Conservation (phyloP, 78 protist species). For the Chrysochromulina parva region DNA sequence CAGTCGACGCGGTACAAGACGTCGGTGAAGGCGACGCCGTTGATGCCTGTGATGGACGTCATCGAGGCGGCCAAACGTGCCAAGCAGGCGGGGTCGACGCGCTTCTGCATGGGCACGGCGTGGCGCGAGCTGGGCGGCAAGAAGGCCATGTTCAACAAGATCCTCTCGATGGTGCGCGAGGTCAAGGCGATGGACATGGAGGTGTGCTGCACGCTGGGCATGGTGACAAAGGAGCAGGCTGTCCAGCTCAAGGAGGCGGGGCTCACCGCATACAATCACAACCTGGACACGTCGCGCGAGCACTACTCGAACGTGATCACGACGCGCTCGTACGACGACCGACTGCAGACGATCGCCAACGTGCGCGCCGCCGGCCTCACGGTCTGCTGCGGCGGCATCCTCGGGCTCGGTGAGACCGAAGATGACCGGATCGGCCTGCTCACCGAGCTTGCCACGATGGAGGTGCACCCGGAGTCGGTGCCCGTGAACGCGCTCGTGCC, state of each 20-base stretch:
- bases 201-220: slow-evolving; percentile 75
- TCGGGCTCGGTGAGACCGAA: slow-evolving; percentile 59
- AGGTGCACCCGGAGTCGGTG: slow-evolving; percentile 70
- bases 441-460: slow-evolving; percentile 39
- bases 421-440: slow-evolving; percentile 66
- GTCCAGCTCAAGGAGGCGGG: slow-evolving; percentile 72
- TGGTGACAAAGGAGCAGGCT: slow-evolving; percentile 62
- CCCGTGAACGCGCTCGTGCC: slow-evolving; percentile 76
- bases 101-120: slow-evolving; percentile 83
- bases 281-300: slow-evolving; percentile 70
- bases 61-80: slow-evolving; percentile 58
- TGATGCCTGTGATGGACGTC: slow-evolving; percentile 49
- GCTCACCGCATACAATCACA: slow-evolving; percentile 79
- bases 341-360: slow-evolving; percentile 64
- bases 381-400: slow-evolving; percentile 79
- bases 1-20: slow-evolving; percentile 64
- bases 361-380: slow-evolving; percentile 72
- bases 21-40: slow-evolving; percentile 49
- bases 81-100: slow-evolving; percentile 59
- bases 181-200: slow-evolving; percentile 65
- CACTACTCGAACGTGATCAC: slow-evolving; percentile 65
- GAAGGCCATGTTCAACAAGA: slow-evolving; percentile 8
- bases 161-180: slow-evolving; percentile 60
- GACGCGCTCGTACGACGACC: slow-evolving; percentile 74
- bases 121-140: slow-evolving; percentile 66